Conservation (phyloP, 1,284 basidiomycete genomes). For the Ustilago trichophora region DNA sequence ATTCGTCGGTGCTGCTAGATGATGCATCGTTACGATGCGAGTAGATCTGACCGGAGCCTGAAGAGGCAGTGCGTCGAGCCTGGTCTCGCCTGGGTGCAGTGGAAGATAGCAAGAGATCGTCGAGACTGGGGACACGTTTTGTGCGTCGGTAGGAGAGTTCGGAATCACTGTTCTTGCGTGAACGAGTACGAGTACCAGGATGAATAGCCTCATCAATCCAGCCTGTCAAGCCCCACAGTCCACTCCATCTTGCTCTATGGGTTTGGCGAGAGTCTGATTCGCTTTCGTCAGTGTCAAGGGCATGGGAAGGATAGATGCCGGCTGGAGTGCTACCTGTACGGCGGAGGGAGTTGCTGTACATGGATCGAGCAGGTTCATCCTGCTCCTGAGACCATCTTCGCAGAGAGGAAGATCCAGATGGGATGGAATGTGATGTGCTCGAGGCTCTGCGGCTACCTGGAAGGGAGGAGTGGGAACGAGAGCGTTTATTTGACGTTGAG, state of each 20-base stretch:
- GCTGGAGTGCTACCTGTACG: constrained; percentile 39
- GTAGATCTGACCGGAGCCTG: background rate
- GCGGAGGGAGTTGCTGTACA: constrained; percentile 23
- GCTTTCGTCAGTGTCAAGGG: constrained; percentile 32
- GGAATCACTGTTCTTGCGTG: constrained; percentile 32
- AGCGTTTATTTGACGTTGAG: constrained; percentile 20
- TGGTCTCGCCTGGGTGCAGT: constrained; percentile 16
- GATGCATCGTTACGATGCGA: background rate
- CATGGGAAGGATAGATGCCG: constrained; percentile 9
- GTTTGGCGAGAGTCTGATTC: constrained; percentile 17
- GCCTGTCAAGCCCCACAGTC: constrained; percentile 40
- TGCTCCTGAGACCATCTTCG: constrained; percentile 47
- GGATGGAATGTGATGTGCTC: constrained; percentile 17
- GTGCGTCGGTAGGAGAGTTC: constrained; percentile 12
- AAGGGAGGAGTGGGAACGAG: constrained; percentile 39
- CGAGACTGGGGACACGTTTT: constrained; percentile 29
- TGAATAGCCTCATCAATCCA: constrained; percentile 46
- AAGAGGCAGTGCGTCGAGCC: constrained; percentile 17
- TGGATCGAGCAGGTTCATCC: constrained; percentile 11
- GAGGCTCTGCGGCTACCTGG: constrained; percentile 35
- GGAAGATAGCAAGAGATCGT: constrained; percentile 27
- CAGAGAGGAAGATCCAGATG: constrained; percentile 17
- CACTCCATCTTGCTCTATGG: constrained; percentile 29
- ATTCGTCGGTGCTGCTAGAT: constrained; percentile 32
- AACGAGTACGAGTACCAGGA: constrained; percentile 14